These are phyloP conservation scores for Eremochloa ophiuroides DNA, from an alignment of 176 grass and related monocot genomes.

Conservation along the genomic window DNA sequence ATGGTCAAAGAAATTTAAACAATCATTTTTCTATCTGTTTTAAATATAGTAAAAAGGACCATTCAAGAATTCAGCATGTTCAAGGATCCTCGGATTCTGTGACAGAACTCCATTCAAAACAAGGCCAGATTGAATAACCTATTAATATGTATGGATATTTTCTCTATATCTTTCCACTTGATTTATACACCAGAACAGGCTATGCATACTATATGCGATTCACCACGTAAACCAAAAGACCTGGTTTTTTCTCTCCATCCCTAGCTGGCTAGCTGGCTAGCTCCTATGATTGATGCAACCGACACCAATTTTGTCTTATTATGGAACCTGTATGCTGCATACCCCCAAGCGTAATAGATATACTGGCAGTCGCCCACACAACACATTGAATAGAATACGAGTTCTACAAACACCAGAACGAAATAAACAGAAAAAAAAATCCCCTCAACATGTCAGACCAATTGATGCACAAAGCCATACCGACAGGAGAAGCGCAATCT, in stretches of 20 bases:
- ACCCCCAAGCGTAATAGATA: neutral
- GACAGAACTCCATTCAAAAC: neutral
- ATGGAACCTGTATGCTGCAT: neutral
- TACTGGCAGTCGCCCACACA: neutral
- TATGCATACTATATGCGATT: neutral
- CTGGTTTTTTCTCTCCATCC: neutral
- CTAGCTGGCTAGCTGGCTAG: neutral
- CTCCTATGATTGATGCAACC: neutral
- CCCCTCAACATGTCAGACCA: neutral
- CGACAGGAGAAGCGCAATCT: slow-evolving; percentile 89
- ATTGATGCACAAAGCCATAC: slow-evolving; percentile 17
- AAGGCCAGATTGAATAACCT: neutral
- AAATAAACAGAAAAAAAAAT: neutral
- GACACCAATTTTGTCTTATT: neutral
- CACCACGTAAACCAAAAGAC: neutral
- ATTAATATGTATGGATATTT: neutral
- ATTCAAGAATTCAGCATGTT: neutral
- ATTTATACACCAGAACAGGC: neutral
- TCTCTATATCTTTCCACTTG: neutral
- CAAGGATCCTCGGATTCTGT: neutral
- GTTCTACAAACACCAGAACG: neutral
- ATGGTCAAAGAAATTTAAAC: slow-evolving; percentile 13
- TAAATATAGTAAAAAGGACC: neutral
- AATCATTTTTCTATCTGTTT: neutral
- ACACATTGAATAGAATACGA: neutral